Evolutionary conservation across 2,329 filamentous ascomycete genomes (phyloP).

Genomic region (Colletotrichum zoysiae): DNA sequence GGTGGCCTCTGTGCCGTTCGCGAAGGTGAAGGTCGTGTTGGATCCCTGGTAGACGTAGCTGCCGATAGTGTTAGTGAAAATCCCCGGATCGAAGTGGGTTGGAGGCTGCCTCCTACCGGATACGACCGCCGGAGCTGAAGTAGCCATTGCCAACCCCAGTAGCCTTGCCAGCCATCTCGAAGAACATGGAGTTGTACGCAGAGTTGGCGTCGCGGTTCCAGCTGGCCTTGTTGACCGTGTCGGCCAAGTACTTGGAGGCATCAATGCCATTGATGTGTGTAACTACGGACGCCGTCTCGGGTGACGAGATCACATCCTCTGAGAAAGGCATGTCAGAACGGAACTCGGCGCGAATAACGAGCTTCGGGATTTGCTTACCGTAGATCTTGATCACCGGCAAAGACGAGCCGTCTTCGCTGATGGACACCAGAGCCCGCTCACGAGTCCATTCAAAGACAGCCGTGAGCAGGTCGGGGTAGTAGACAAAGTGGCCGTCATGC

Average conservation of each 20-base stretch:
- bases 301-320: conserved; percentile 50
- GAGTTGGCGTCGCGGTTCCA: conserved; percentile 47
- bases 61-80: background rate
- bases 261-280: conserved; percentile 47
- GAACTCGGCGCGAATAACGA: background rate
- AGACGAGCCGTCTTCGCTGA: conserved; percentile 52
- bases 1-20: conserved; percentile 51
- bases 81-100: background rate
- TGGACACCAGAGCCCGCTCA: conserved; percentile 56
- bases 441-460: conserved; percentile 53
- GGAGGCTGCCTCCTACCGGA: conserved; percentile 7
- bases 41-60: conserved; percentile 48
- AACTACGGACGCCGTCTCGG: conserved; percentile 45
- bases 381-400: conserved; percentile 63
- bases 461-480: conserved; percentile 56
- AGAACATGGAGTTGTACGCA: conserved; percentile 57
- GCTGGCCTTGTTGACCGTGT: conserved; percentile 42
- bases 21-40: conserved; percentile 53
- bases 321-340: background rate
- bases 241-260: conserved; percentile 44
- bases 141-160: conserved; percentile 45
- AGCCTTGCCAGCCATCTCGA: conserved; percentile 43
- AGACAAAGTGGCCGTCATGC: conserved; percentile 58
- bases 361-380: background rate
- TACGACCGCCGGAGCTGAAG: conserved; percentile 50